Conservation (phyloP, 2,329 filamentous ascomycete genomes). For the Ophiosphaerella narmari region DNA sequence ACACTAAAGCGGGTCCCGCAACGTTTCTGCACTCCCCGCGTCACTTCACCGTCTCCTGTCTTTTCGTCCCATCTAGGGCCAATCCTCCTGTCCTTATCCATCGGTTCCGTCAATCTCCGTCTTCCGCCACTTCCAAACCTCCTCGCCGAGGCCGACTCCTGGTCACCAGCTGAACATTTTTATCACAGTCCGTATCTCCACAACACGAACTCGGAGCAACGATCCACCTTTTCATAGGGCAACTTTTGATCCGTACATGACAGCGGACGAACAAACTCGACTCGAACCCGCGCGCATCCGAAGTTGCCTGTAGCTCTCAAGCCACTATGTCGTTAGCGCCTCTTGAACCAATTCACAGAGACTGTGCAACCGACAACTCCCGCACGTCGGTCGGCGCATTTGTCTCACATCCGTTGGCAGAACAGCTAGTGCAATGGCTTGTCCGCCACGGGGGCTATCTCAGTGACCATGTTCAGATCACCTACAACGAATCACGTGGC, state of each 20-base stretch:
- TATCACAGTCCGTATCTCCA: background rate
- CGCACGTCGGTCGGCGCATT: conserved; percentile 5
- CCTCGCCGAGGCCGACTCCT: conserved; percentile 17
- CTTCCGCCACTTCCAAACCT: conserved; percentile 13
- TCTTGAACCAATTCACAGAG: conserved; percentile 4
- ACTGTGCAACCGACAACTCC: conserved; percentile 3
- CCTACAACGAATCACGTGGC: conserved; percentile 30
- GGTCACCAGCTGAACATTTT: conserved; percentile 1
- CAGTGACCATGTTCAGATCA: conserved; percentile 35
- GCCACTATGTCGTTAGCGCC: conserved; percentile 12
- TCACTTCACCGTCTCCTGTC: conserved; percentile 12
- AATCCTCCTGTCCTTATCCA: background rate
- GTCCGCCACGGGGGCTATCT: conserved; percentile 35
- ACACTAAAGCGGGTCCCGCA: background rate
- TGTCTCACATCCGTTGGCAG: conserved; percentile 17
- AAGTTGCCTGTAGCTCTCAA: background rate
- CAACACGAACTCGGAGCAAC: conserved; percentile 7
- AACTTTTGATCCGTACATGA: background rate
- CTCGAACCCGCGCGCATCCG: too few species aligned
- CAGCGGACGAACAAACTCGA: background rate
- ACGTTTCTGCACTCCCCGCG: conserved; percentile 15
- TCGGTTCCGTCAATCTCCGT: conserved; percentile 14
- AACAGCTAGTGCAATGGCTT: conserved; percentile 38
- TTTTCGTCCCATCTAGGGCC: conserved; percentile 7
- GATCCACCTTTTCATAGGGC: conserved; percentile 5